A percentile compares a stretch with the other conserved stretches of the same genome.
Conservation (phyloP, 768 basidiomycete species). For the Cubamyces sp. region DNA sequence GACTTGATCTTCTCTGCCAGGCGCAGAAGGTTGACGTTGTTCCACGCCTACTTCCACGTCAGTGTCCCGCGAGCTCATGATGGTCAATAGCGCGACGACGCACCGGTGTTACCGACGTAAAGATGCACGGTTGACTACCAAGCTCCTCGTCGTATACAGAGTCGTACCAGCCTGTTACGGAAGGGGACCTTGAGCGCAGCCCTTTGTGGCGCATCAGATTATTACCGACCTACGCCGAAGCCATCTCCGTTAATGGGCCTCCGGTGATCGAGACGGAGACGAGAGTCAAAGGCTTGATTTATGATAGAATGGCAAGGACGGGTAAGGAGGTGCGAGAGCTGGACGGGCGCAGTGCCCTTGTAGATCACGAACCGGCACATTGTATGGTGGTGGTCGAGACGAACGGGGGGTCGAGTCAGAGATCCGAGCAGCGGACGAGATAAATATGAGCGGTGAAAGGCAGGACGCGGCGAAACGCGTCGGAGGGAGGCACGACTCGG, state of each 20-base stretch:
- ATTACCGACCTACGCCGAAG: constrained; percentile 83
- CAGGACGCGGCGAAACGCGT: constrained; percentile 7
- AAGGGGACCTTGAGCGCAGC: not conserved
- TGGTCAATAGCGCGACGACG: constrained; percentile 38
- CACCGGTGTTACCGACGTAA: constrained; percentile 93
- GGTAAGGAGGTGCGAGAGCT: constrained; percentile 92
- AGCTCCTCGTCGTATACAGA: constrained; percentile 81
- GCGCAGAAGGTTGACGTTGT: constrained; percentile 90
- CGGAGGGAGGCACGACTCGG: constrained; percentile 2
- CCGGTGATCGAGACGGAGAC: constrained; percentile 78
- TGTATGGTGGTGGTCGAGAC: constrained; percentile 12
- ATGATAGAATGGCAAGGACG: constrained; percentile 95
- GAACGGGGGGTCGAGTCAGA: constrained; percentile 4
- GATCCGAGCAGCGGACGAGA: constrained; percentile 1
- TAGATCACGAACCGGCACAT: constrained; percentile 96
- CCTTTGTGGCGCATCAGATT: not conserved
- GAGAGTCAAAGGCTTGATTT: constrained; percentile 95
- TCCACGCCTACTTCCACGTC: constrained; percentile 78
- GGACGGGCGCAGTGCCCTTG: constrained; percentile 93
- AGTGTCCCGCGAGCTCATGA: not conserved
- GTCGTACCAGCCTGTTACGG: constrained; percentile 88
- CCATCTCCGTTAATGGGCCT: constrained; percentile 95
- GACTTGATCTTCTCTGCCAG: constrained; percentile 97
- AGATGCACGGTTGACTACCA: constrained; percentile 90
- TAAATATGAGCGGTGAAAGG: constrained; percentile 6